Percentiles rank a stretch among this genome's conserved stretches.
These are phyloP conservation scores for Trichoderma koningiopsis DNA, from an alignment of 2,329 filamentous ascomycete genomes.

Conservation along the genomic window DNA sequence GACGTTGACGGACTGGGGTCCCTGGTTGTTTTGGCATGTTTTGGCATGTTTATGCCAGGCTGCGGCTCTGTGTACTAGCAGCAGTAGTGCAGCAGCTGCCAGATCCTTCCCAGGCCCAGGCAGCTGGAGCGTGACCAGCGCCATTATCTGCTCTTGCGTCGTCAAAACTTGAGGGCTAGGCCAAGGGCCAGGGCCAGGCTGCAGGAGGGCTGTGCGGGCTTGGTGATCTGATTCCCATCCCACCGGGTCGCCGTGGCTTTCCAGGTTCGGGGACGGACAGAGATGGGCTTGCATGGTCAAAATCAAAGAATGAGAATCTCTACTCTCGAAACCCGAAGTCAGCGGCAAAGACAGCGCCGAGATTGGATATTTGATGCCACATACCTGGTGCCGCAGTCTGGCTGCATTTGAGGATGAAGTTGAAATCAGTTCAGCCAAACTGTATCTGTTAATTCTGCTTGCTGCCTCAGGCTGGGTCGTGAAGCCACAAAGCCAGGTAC, in stretches of 20 bases:
- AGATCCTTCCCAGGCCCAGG: neutral
- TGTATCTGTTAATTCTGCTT: neutral
- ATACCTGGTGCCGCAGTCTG: neutral
- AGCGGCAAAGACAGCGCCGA: neutral
- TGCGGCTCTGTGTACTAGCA: constrained; percentile 5
- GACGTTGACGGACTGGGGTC: constrained; percentile 12
- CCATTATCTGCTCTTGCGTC: neutral
- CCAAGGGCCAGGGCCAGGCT: neutral
- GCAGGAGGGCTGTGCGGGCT: constrained; percentile 3
- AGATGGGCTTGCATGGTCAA: neutral
- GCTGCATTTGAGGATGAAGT: neutral
- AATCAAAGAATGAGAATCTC: neutral
- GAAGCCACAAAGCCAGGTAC: neutral
- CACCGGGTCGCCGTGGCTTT: neutral
- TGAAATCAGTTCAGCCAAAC: neutral
- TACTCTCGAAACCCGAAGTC: neutral
- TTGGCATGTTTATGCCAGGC: constrained; percentile 4
- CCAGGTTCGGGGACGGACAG: neutral
- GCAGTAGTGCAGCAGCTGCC: neutral
- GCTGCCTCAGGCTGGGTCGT: neutral
- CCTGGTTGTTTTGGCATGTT: constrained; percentile 3
- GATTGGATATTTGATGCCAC: neutral
- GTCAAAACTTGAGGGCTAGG: neutral
- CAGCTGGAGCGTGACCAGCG: constrained; percentile 8
- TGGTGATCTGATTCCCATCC: constrained; percentile 7